phyloP scores from a whole-genome alignment of 139 green algal species.

The Pleodorina starrii region DNA sequence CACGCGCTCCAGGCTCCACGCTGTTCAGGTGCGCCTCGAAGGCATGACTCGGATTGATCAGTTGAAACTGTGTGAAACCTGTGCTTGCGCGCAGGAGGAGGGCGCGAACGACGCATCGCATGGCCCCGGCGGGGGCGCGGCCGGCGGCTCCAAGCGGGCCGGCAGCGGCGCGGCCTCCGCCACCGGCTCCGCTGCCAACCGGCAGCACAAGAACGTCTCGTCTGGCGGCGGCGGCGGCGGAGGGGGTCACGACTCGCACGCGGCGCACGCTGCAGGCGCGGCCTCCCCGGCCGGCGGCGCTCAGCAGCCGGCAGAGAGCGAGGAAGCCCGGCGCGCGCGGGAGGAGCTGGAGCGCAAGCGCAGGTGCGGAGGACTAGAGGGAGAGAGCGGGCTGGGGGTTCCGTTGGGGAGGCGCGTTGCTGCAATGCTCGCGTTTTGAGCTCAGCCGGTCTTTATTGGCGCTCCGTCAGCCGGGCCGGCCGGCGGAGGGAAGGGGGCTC shows the following conservation, averaged over 20 bases:
- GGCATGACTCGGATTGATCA: too few relatives aligned
- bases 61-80: too few relatives aligned
- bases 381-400: too few relatives aligned
- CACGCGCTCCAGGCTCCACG: too few relatives aligned
- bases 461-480: too few relatives aligned
- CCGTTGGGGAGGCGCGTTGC: too few relatives aligned
- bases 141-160: background rate
- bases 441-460: too few relatives aligned
- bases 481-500: too few relatives aligned
- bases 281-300: background rate
- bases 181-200: background rate
- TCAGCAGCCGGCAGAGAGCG: background rate
- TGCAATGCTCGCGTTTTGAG: too few relatives aligned
- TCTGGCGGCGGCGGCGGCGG: background rate
- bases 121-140: too few relatives aligned
- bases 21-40: too few relatives aligned
- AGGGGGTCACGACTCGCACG: background rate
- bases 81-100: conserved; percentile 19
- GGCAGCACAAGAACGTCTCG: conserved; percentile 7
- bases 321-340: conserved; percentile 9
- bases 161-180: background rate
- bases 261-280: background rate
- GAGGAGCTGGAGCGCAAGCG: conserved; percentile 47
- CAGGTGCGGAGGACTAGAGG: too few relatives aligned
- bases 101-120: background rate